Conservation (phyloP, 1,284 basidiomycete genomes). For the Sanguinoderma infundibulare region DNA sequence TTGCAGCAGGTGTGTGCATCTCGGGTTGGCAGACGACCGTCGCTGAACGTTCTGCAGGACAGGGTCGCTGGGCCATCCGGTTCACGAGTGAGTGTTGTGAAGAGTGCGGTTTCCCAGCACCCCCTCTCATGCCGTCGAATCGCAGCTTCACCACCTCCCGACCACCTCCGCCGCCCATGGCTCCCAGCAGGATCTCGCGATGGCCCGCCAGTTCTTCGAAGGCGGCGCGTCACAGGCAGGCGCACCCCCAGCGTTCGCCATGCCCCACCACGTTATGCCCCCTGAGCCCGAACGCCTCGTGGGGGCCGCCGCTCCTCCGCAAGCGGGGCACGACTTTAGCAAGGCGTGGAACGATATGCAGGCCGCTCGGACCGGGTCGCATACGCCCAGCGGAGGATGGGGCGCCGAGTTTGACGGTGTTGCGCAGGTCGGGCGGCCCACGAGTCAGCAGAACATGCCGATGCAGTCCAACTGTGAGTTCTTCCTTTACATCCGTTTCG, state of each 20-base stretch:
- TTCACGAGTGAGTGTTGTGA: slow-evolving; percentile 51
- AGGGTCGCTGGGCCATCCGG: slow-evolving; percentile 74
- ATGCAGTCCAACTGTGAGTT: slow-evolving; percentile 31
- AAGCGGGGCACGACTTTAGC: slow-evolving; percentile 41
- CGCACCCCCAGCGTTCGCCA: slow-evolving; percentile 34
- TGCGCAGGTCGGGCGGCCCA: slow-evolving; percentile 13
- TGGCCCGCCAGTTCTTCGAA: slow-evolving; percentile 81
- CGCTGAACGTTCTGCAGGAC: slow-evolving; percentile 51
- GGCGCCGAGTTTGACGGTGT: slow-evolving; percentile 36
- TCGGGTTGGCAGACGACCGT: slow-evolving; percentile 1
- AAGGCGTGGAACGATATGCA: slow-evolving; percentile 60
- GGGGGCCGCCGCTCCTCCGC: slow-evolving; percentile 27
- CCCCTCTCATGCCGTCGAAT: background rate
- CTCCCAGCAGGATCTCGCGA: slow-evolving; percentile 68
- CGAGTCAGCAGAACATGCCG: slow-evolving; percentile 22
- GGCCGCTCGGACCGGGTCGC: slow-evolving; percentile 20
- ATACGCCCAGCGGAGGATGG: slow-evolving; percentile 28
- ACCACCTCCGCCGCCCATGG: slow-evolving; percentile 50
- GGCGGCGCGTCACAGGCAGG: slow-evolving; percentile 38
- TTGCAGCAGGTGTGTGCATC: slow-evolving; percentile 72
- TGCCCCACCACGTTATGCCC: slow-evolving; percentile 40
- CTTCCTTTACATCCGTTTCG: background rate
- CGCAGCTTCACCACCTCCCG: slow-evolving; percentile 75
- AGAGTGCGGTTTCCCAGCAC: background rate
- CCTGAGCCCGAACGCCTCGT: slow-evolving; percentile 43